phyloP scores from a whole-genome alignment of 108 stramenopile genomes.

The Cylindrotheca closterium region DNA sequence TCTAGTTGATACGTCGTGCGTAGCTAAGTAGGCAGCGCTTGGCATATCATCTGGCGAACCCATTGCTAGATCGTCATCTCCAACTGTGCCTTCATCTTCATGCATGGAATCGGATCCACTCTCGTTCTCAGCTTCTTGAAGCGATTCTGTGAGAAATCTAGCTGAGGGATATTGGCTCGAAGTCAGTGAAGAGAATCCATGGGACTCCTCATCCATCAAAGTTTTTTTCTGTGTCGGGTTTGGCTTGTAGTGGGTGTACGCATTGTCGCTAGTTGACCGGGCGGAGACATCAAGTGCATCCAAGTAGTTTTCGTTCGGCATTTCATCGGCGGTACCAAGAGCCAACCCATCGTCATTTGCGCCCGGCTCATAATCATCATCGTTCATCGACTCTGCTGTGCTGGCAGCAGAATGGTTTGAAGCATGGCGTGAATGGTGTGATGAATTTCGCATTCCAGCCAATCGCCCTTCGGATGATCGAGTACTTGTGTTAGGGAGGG shows the following conservation, averaged over 20 bases:
- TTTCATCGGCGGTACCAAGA: neutral
- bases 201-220: neutral
- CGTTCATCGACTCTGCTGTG: neutral
- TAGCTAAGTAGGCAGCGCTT: neutral
- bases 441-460: neutral
- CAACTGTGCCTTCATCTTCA: neutral
- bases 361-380: neutral
- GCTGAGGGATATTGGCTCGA: no score
- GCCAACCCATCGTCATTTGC: neutral
- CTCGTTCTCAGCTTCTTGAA: neutral
- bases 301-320: neutral
- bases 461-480: neutral
- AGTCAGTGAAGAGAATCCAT: no score
- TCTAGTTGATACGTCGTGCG: neutral
- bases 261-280: neutral
- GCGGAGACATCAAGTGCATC: neutral
- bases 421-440: no score
- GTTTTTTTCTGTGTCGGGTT: neutral
- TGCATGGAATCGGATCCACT: neutral
- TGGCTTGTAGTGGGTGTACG: neutral
- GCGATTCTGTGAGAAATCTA: no score
- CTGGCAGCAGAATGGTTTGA: neutral
- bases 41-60: neutral
- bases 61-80: neutral
- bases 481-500: no score